Percentiles rank a stretch among this genome's conserved stretches.
Conservation (phyloP, 139 green algal species). For the Coelastrella sp. region DNA sequence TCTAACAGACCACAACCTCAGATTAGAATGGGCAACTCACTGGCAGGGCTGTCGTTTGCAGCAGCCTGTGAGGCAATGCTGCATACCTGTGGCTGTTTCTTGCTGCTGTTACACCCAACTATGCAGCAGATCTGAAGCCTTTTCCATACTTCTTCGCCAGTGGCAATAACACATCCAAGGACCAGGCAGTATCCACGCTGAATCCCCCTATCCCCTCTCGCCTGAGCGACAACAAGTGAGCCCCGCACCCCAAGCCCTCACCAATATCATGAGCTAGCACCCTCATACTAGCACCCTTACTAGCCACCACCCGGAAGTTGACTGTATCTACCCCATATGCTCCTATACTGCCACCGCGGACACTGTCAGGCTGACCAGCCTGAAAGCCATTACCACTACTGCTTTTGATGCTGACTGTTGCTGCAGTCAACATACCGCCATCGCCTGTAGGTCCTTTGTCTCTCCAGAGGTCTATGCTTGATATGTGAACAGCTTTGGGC, state of each 20-base stretch:
- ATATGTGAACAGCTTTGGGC: constrained; percentile 24
- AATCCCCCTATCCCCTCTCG: constrained; percentile 57
- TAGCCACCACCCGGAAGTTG: constrained; percentile 16
- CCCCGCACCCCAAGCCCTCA: constrained; percentile 49
- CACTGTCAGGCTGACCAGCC: background rate
- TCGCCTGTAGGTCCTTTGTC: background rate
- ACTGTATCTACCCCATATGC: background rate
- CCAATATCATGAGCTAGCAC: constrained; percentile 59
- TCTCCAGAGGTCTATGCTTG: constrained; percentile 1
- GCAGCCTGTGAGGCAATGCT: too few relatives aligned
- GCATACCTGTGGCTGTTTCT: too few relatives aligned
- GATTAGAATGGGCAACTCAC: too few relatives aligned
- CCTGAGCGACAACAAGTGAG: constrained; percentile 51
- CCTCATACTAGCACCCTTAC: constrained; percentile 41
- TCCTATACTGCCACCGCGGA: too few relatives aligned
- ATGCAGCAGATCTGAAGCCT: constrained; percentile 30
- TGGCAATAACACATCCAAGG: constrained; percentile 64
- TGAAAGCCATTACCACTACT: background rate
- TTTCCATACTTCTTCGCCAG: constrained; percentile 46
- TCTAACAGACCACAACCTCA: too few relatives aligned
- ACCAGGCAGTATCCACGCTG: constrained; percentile 60
- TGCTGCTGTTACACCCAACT: too few relatives aligned
- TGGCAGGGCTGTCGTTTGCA: too few relatives aligned
- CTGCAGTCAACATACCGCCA: too few relatives aligned
- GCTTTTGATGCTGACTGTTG: background rate